phyloP scores from a whole-genome alignment of 805 yeast species.

The Lipomyces sp. region DNA sequence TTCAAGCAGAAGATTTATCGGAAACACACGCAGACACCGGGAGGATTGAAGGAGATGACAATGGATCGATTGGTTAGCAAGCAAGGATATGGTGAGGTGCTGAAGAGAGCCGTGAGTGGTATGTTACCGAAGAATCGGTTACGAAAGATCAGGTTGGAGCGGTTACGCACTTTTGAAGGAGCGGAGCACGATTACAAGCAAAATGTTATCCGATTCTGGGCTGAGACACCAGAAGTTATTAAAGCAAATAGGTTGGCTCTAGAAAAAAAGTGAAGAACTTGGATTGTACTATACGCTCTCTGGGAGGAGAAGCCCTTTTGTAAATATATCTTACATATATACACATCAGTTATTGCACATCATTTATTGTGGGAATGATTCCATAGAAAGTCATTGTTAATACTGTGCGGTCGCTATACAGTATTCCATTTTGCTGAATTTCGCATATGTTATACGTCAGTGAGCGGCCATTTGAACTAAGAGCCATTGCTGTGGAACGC shows the following conservation, averaged over 20 bases:
- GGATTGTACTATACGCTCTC: not conserved
- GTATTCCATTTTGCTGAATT: not conserved
- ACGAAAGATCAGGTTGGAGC: slow-evolving; percentile 75
- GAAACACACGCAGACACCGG: slow-evolving; percentile 89
- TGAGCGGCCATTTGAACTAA: no score
- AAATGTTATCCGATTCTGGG: slow-evolving; percentile 57
- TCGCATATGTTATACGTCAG: not conserved
- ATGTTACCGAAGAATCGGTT: slow-evolving; percentile 94
- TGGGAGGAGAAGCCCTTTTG: not conserved
- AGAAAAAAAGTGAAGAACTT: not conserved
- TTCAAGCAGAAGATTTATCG: slow-evolving; percentile 80
- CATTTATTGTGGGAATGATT: no score
- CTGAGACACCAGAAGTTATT: slow-evolving; percentile 24
- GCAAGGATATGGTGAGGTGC: slow-evolving; percentile 85
- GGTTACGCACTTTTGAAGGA: slow-evolving; percentile 87
- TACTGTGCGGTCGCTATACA: no score
- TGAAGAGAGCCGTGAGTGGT: slow-evolving; percentile 87
- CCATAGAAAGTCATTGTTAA: no score
- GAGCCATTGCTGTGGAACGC: no score
- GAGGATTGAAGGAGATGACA: slow-evolving; percentile 74
- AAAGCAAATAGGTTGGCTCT: slow-evolving; percentile 7
- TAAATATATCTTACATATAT: not conserved
- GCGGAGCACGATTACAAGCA: slow-evolving; percentile 83
- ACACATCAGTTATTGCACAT: not conserved
- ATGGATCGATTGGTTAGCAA: slow-evolving; percentile 76